These are phyloP conservation scores for Protoeuglena noctilucae DNA, from an alignment of 139 green algal genomes.

Conservation along the genomic window DNA sequence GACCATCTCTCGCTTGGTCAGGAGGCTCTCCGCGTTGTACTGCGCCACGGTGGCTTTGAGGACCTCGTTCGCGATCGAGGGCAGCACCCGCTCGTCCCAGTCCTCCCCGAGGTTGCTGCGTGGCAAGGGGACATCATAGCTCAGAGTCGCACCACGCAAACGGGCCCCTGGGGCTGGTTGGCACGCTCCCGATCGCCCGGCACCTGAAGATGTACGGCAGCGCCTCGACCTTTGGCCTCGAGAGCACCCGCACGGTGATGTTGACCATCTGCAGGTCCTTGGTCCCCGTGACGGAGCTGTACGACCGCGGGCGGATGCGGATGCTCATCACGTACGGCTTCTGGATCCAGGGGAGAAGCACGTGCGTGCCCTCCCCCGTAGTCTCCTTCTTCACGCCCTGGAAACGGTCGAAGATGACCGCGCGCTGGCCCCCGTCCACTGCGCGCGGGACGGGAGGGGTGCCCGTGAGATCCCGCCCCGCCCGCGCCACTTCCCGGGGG, in stretches of 20 bases:
- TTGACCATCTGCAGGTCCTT: conserved; percentile 99
- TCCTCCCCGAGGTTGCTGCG: conserved; percentile 81
- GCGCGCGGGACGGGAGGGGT: conserved; percentile 5
- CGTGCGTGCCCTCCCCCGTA: conserved; percentile 83
- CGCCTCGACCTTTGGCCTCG: conserved; percentile 62
- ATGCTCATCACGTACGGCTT: conserved; percentile 90
- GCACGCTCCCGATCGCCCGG: too few species aligned
- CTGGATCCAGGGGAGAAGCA: conserved; percentile 82
- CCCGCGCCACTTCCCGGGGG: background rate
- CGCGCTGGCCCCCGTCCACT: conserved; percentile 92
- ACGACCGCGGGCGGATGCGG: conserved; percentile 72
- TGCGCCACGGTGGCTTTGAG: conserved; percentile 94
- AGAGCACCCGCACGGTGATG: conserved; percentile 87
- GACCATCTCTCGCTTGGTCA: conserved; percentile 94
- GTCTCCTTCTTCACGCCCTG: conserved; percentile 64
- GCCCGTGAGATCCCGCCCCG: too few species aligned
- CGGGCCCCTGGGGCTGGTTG: too few species aligned
- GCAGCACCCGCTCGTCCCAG: conserved; percentile 96
- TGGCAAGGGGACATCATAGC: too few species aligned
- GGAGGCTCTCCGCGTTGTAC: conserved; percentile 97
- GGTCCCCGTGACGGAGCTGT: conserved; percentile 93
- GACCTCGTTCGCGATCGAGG: conserved; percentile 97
- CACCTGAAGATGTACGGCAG: conserved; percentile 80
- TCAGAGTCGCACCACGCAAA: too few species aligned
- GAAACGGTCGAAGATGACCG: conserved; percentile 95